These are phyloP conservation scores for Antrodiella citrinella DNA, from an alignment of 768 basidiomycete genomes.

Conservation along the genomic window DNA sequence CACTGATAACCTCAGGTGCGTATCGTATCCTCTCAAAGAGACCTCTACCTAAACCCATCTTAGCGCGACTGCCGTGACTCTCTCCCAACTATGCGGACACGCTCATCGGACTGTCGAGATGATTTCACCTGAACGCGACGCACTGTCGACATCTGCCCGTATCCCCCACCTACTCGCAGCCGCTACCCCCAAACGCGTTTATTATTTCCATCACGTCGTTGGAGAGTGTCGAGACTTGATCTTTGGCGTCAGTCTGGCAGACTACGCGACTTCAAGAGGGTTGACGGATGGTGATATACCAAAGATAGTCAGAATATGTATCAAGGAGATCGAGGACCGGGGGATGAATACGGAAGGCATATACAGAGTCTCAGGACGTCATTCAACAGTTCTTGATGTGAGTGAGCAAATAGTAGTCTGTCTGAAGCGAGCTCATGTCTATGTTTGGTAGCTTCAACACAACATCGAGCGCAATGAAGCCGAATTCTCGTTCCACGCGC, in stretches of 20 bases:
- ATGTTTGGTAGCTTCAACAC: constrained; percentile 76
- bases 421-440: too few species aligned
- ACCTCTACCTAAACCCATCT: constrained; percentile 1
- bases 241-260: constrained; percentile 81
- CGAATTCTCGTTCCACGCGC: constrained; percentile 62
- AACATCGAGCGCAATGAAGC: constrained; percentile 81
- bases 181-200: constrained; percentile 59
- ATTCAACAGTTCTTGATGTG: constrained; percentile 79
- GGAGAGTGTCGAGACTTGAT: constrained; percentile 85
- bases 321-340: constrained; percentile 73
- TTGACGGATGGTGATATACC: constrained; percentile 69
- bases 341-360: constrained; percentile 77
- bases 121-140: constrained; percentile 68
- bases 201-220: constrained; percentile 73
- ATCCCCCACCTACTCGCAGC: constrained; percentile 57
- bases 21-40: constrained; percentile 2
- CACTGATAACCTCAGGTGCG: constrained; percentile 72
- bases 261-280: constrained; percentile 79
- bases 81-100: constrained; percentile 64
- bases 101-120: constrained; percentile 51
- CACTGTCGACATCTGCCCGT: constrained; percentile 42
- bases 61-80: constrained; percentile 73
- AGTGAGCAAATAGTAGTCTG: too few species aligned
- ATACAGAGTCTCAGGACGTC: constrained; percentile 77
- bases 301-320: constrained; percentile 72